These are phyloP conservation scores for Schwanniomyces vanrijiae DNA, from an alignment of 805 yeast genomes.

Conservation along the genomic window DNA sequence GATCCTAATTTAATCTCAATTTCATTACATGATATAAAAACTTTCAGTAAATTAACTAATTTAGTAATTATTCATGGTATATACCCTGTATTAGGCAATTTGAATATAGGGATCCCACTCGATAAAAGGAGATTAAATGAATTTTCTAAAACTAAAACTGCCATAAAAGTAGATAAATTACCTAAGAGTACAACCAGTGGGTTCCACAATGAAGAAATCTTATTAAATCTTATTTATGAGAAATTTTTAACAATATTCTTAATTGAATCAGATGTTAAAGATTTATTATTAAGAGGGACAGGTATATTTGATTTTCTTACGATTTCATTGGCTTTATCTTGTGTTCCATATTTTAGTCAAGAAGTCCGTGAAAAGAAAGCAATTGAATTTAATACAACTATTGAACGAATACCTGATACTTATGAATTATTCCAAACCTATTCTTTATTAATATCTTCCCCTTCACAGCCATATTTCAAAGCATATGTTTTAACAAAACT, in stretches of 20 bases:
- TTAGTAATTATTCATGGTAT: conserved; percentile 70
- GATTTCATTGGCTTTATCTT: conserved; percentile 43
- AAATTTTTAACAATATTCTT: conserved; percentile 35
- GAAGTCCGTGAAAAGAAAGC: conserved; percentile 9
- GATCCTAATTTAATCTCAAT: conserved; percentile 52
- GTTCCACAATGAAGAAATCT: conserved; percentile 11
- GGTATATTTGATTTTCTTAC: conserved; percentile 63
- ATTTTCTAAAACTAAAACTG: conserved; percentile 34
- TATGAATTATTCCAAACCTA: conserved; percentile 64
- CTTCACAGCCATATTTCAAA: conserved; percentile 48
- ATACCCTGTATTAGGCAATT: conserved; percentile 56
- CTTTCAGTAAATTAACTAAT: conserved; percentile 63
- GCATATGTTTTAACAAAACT: conserved; percentile 49
- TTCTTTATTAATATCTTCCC: conserved; percentile 54
- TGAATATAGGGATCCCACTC: conserved; percentile 62
- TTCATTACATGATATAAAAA: conserved; percentile 82
- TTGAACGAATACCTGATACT: conserved; percentile 56
- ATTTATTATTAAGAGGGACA: conserved; percentile 60
- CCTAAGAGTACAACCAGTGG: conserved; percentile 11
- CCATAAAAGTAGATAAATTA: conserved; percentile 19
- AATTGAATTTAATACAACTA: conserved; percentile 20
- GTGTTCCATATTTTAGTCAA: conserved; percentile 28
- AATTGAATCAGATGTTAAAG: conserved; percentile 48
- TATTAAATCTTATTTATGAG: conserved; percentile 28
- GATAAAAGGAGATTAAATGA: conserved; percentile 57